phyloP scores from a whole-genome alignment of 78 protist genomes.

The Abeoforma whisleri region DNA sequence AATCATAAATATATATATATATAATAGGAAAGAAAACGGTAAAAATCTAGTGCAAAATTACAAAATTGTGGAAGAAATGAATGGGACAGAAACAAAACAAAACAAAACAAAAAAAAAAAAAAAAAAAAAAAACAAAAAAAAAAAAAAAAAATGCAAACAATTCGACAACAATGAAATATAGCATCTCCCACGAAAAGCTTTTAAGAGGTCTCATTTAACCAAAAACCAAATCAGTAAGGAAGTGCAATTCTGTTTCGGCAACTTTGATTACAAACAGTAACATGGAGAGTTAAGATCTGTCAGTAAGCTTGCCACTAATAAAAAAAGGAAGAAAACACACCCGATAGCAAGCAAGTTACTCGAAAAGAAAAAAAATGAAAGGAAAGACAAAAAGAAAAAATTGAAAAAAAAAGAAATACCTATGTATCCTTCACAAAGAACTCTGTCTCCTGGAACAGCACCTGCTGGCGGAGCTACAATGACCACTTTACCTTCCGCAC shows the following conservation, averaged over 20 bases:
- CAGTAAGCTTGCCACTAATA: too few relatives aligned
- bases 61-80: neutral
- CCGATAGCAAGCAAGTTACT: too few relatives aligned
- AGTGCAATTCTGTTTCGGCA: neutral
- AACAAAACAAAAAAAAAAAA: neutral
- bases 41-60: neutral
- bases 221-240: too few relatives aligned
- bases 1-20: neutral
- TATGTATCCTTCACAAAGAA: slow-evolving; percentile 35
- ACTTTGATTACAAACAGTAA: neutral
- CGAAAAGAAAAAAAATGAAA: too few relatives aligned
- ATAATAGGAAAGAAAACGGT: slow-evolving; percentile 1
- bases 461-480: slow-evolving; percentile 43
- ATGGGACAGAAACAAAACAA: neutral
- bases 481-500: slow-evolving; percentile 15
- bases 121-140: neutral
- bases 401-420: neutral
- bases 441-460: slow-evolving; percentile 39
- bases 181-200: too few relatives aligned
- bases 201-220: too few relatives aligned
- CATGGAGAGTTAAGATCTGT: too few relatives aligned
- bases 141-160: neutral
- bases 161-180: neutral
- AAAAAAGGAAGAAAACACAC: too few relatives aligned
- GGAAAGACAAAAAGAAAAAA: too few relatives aligned